phyloP scores from a whole-genome alignment of 805 yeast species.

The Saccharomycopsis synnaedendra region DNA sequence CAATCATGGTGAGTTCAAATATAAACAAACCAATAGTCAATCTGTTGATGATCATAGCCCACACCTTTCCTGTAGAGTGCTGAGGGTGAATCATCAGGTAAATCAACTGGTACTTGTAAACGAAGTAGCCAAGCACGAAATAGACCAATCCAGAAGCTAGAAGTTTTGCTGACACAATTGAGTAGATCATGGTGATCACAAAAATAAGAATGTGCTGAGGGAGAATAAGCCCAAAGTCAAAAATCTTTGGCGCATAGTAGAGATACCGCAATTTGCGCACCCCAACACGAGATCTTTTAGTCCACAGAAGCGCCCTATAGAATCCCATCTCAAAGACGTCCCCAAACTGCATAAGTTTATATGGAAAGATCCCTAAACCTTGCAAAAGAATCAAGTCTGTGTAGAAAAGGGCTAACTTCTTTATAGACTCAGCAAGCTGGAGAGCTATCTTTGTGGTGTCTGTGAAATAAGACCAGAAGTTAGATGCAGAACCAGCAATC shows the following conservation, averaged over 20 bases:
- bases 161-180: constrained; percentile 50
- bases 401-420: constrained; percentile 40
- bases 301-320: constrained; percentile 26
- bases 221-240: constrained; percentile 48
- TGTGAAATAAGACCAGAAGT: constrained; percentile 43
- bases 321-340: constrained; percentile 37
- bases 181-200: constrained; percentile 46
- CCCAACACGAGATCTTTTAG: constrained; percentile 23
- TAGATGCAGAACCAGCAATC: constrained; percentile 50
- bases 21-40: constrained; percentile 42
- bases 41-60: constrained; percentile 53
- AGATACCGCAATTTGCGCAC: constrained; percentile 41
- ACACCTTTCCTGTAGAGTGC: constrained; percentile 55
- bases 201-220: constrained; percentile 53
- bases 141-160: constrained; percentile 47
- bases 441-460: constrained; percentile 51
- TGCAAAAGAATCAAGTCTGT: constrained; percentile 57
- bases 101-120: constrained; percentile 49
- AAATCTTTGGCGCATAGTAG: constrained; percentile 45
- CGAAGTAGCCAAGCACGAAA: constrained; percentile 44
- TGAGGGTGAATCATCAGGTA: constrained; percentile 54
- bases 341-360: constrained; percentile 42
- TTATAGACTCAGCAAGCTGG: constrained; percentile 40
- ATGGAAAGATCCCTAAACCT: constrained; percentile 56
- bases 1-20: constrained; percentile 53